Evolutionary conservation across 768 basidiomycete genomes (phyloP), one percentile per base, ranked within the genome.

Genomic region (Kwoniella heveanensis): DNA sequence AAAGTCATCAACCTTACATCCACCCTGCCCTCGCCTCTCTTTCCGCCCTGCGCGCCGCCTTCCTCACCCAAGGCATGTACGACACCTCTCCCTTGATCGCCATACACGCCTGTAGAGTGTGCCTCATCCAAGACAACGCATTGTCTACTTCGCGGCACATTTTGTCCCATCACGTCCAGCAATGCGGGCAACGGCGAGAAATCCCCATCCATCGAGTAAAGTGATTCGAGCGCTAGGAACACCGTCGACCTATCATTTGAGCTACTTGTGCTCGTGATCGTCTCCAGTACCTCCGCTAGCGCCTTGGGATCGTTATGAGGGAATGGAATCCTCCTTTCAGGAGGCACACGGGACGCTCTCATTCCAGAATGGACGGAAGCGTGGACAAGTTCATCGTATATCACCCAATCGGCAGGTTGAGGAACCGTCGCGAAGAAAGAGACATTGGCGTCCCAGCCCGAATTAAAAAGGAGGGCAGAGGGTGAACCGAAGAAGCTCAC

Each of bases 121-220:
- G 95, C 95, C 77, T 96, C 94, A 64, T 97, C 95, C 0, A 97
- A 88, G 17, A 96, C 79, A 13, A 96, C 67, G 46, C 80, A 77
- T 89, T 86, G 25, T 83, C 87, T 73, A 89, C 89, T 2, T 84
- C 84, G 19, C 46, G 92, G 84, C 13, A 81, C 39, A 29, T 67
- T 56, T 49, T 91, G 86, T 30, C 72, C 75, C 48, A 92, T 71
- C 2, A 84, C 71, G 26, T 85, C 83, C 36, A 88, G 85, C 51
- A 96, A 87, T 47, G 85, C 85, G 17, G 57, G 57, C 27, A 98
- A 82, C 0, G 92, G 92, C 0, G 89, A 84, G 63, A 95, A 84
- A 26, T 92, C 95, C 15, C 95, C 95, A 69, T 98, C 95, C 95
- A 98, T 98, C 60, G 88, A 90, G 70, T 97, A 97, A 49, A 97